Base-by-base conservation (phyloP, 2,329 filamentous ascomycete species). In the Clarireedia monteithiana region DNA sequence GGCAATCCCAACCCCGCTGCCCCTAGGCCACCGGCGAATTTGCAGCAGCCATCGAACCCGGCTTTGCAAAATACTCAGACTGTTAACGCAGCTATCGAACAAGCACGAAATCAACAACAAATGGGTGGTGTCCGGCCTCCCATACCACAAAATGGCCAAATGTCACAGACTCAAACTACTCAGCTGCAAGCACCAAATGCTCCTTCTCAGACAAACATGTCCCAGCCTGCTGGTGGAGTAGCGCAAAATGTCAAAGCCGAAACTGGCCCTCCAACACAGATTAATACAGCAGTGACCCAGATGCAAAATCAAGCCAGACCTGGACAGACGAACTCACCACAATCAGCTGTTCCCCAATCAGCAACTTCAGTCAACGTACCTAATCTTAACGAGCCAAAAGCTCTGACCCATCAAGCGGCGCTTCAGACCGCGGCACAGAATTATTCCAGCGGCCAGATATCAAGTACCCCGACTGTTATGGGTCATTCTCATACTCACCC, bases 51-150 rank as follows among this genome's bases (percentile, higher is more conserved):
- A 27, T 48, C 61, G 23, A 69, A 68, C 40, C 63, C 63, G 17
- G 62, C 66, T 10, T 26, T 66, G 12, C 66, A 65, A 56, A 64
- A 60, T 42, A 68, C 67, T 12, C 67, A 70, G 38, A 63, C 67
- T 17, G 64, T 70, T 12, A 68, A 69, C 59, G 66, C 67, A 42
- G 68, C 68, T 14, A 67, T 70, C 26, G 66, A 70, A 56, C 63
- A 64, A 23, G 68, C 67, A 17, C 62, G 64, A 50, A 67, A 68
- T 48, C 67, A 69, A 54, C 67, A 69, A 55, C 68, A 70, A 56
- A 63, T 66, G 57, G 59, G 50, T 42, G 67, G 62, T 44, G 39
- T 20, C 23, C 59, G 67, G 39, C 63, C 67, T n/a, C 53, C 56
- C n/a, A 58, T 62, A 34, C 58, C 58, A 39, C 65, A 65, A 55